Evolutionary conservation across 331 rosid genomes (phyloP).

Genomic region (Quercus tomentella): DNA sequence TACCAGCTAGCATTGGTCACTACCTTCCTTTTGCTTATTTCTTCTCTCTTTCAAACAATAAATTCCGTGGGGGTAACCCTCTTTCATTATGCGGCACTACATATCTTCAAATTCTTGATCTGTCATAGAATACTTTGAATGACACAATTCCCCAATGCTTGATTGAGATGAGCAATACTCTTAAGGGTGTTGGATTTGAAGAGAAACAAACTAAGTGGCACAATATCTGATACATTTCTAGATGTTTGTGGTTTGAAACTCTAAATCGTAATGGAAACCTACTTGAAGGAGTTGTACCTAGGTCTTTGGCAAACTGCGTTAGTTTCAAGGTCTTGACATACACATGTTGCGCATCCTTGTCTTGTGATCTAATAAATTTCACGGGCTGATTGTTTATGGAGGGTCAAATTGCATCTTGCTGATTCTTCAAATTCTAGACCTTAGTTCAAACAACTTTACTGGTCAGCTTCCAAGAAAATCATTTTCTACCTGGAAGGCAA

Average conservation of each 20-base stretch:
- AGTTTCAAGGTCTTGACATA: conserved; percentile 40
- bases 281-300: conserved; percentile 41
- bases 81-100: conserved; percentile 38
- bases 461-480: conserved; percentile 36
- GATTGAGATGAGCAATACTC: neutral
- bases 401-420: conserved; percentile 23
- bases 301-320: conserved; percentile 41
- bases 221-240: conserved; percentile 35
- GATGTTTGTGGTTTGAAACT: conserved; percentile 33
- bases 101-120: conserved; percentile 55
- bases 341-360: conserved; percentile 51
- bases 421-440: neutral
- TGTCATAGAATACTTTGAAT: conserved; percentile 41
- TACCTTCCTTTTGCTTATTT: neutral
- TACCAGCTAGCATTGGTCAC: neutral
- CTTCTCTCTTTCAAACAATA: conserved; percentile 51
- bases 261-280: conserved; percentile 43
- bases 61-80: conserved; percentile 26
- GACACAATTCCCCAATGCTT: conserved; percentile 47
- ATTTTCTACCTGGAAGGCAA: conserved; percentile 41
- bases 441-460: neutral
- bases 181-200: conserved; percentile 39
- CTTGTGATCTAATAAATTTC: conserved; percentile 42
- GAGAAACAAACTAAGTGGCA: conserved; percentile 28
- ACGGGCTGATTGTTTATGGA: conserved; percentile 38